Evolutionary conservation across 2,329 filamentous ascomycete species (phyloP), one percentile per base, ranked within the genome.

Genomic region (Phaeosphaeriaceae sp.): DNA sequence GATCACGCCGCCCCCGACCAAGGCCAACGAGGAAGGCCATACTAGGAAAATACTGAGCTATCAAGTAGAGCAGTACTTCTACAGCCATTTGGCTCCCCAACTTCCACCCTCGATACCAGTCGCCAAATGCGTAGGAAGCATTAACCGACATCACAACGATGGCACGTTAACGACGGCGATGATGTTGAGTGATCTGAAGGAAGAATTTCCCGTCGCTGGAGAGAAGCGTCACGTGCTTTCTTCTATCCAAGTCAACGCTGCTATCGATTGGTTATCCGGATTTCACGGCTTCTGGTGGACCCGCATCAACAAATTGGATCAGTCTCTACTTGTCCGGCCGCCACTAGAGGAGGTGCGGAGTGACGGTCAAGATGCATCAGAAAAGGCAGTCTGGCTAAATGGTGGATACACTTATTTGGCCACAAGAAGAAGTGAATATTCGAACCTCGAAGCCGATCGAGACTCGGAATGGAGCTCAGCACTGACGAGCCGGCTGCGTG

Each of bases 321-420:
- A 79, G 9, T 49, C 73, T n/a, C 58, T 73, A 0, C 76, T 85
- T 10, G 68, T 87, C 0, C 71, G 82, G 0, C 85, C 88, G 0
- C 88, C 88, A 0, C 76, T 89, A 0, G 78, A 87, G 20, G 87
- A 89, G 62, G 69, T 69, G 1, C 57, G 56, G 5, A 66, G 72
- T n/a, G 71, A 76, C 21, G 65, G 77, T 15, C 66, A 69, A 7
- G 42, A 63, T 15, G 53, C 45, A 1, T 56, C 55, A 0, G 57
- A 64, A 19, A 60, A 47, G 50, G 62, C 63, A 6, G 68, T 86
- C 1, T 90, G 88, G 88, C 73, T 88, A 7, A 88, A 90, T 45
- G 88, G 88, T 1, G 88, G 88, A 0, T 91, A 91, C 66, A 89
- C 88, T 0, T 90, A 90, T 63, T 84, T 91, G 0, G 85, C 86